phyloP scores from a whole-genome alignment of 176 grass and related monocot species.

The Aegilops longissima region DNA sequence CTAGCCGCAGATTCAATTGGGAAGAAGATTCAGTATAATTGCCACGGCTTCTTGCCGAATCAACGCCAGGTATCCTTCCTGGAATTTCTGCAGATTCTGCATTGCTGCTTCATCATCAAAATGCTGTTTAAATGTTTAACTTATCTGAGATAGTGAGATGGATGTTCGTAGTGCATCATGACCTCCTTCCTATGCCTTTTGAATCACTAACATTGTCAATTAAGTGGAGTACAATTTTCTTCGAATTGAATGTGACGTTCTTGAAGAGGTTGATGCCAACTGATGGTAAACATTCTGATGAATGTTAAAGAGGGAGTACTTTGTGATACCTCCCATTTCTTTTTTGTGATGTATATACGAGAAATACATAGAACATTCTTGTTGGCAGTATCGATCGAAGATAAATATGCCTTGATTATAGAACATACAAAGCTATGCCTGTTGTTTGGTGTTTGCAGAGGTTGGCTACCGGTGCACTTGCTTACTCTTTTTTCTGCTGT shows the following conservation, averaged over 20 bases:
- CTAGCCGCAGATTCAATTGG: constrained; percentile 79
- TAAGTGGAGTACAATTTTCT: not conserved
- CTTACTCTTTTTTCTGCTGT: not conserved
- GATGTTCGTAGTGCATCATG: not conserved
- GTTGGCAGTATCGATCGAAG: not conserved
- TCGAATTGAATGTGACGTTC: too few relatives aligned
- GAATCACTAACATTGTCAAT: not conserved
- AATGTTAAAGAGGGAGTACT: not conserved
- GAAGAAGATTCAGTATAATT: constrained; percentile 83
- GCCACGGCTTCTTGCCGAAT: constrained; percentile 84
- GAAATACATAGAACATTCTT: not conserved
- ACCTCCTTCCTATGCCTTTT: not conserved
- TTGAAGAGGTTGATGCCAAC: not conserved
- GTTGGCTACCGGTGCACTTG: not conserved
- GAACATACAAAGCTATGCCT: not conserved
- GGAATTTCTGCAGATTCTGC: constrained; percentile 8
- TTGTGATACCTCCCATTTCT: not conserved
- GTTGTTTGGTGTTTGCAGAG: not conserved
- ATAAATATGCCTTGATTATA: constrained; percentile 12
- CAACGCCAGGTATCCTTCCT: constrained; percentile 68
- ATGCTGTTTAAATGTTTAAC: constrained; percentile 3
- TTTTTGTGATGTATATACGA: not conserved
- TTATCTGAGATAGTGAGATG: not conserved
- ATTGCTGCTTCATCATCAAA: constrained; percentile 4
- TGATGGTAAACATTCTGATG: not conserved